These are phyloP conservation scores for Mycosphaerella arachidis DNA, from an alignment of 2,329 filamentous ascomycete genomes.

Conservation along the genomic window DNA sequence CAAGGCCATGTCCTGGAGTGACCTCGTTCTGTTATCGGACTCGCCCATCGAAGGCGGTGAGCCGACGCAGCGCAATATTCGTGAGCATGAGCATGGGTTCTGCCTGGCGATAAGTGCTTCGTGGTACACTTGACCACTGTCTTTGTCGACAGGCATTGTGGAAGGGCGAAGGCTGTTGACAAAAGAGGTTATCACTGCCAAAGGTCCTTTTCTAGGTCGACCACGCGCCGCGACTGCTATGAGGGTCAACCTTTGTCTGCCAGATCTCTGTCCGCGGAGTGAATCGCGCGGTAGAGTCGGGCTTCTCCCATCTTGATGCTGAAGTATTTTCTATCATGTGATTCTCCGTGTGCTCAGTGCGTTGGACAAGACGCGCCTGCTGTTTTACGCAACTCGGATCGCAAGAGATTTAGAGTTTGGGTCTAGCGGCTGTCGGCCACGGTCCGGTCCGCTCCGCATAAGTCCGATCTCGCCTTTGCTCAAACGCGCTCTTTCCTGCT, in stretches of 20 bases:
- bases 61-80: neutral
- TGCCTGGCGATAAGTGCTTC: neutral
- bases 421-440: slow-evolving; percentile 3
- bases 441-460: neutral
- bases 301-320: no score
- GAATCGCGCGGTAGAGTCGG: no score
- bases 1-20: slow-evolving; percentile 11
- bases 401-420: neutral
- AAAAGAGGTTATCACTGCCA: neutral
- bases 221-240: no score
- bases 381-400: neutral
- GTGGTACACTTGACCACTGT: slow-evolving; percentile 17
- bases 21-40: neutral
- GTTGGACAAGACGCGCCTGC: neutral
- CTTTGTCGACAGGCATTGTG: slow-evolving; percentile 14
- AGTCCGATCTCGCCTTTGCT: slow-evolving; percentile 1
- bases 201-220: neutral
- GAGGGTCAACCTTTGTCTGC: no score
- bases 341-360: neutral
- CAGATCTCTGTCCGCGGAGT: no score
- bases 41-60: neutral
- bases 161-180: neutral
- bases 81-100: neutral
- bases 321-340: no score
- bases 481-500: slow-evolving; percentile 6